phyloP scores from a whole-genome alignment of 1,284 basidiomycete genomes.

The Apiotrichum gamsii region DNA sequence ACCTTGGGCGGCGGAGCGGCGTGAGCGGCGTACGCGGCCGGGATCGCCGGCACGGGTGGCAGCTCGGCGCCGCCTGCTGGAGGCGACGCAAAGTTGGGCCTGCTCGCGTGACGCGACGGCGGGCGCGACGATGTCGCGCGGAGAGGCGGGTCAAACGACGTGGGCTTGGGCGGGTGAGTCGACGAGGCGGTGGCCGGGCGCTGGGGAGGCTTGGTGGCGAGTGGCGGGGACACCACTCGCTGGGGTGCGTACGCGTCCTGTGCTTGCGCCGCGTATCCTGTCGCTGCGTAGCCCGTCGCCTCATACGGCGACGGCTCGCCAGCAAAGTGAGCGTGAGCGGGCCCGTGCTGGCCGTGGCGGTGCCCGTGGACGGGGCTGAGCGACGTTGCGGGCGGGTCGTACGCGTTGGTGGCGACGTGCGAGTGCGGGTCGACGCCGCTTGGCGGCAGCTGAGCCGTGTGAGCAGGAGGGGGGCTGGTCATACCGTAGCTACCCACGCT shows the following conservation, averaged over 20 bases:
- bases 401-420: not conserved
- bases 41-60: slow-evolving; percentile 14
- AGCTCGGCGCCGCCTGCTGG: not conserved
- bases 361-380: not conserved
- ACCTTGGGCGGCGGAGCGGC: not conserved
- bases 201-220: not conserved
- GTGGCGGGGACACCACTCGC: not conserved
- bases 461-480: not conserved
- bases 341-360: not conserved
- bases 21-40: not conserved
- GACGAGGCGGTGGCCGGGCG: slow-evolving; percentile 10
- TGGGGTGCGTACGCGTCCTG: slow-evolving; percentile 3
- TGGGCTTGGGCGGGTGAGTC: slow-evolving; percentile 13
- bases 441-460: no score
- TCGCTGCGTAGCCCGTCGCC: not conserved
- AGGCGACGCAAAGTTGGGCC: slow-evolving; percentile 10
- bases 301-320: not conserved
- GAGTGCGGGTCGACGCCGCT: not conserved
- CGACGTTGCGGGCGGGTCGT: not conserved
- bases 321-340: not conserved
- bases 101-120: slow-evolving; percentile 7
- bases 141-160: slow-evolving; percentile 30
- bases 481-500: no score
- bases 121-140: slow-evolving; percentile 16
- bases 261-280: not conserved